Conservation (phyloP, 345 rosid species). For the Gossypium stocksii region DNA sequence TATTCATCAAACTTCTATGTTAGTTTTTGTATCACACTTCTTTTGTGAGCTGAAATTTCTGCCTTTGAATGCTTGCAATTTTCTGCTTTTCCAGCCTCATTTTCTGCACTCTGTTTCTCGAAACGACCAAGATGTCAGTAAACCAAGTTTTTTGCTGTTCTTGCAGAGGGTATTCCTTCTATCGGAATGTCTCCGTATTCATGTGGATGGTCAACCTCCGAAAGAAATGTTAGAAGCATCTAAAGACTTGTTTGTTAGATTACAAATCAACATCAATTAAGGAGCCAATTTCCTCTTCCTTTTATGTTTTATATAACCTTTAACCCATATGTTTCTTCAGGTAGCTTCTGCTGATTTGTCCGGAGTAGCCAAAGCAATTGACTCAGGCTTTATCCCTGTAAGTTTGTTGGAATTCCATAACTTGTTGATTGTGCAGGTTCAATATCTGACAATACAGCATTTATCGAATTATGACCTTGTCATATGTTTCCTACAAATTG, state of each 20-base stretch:
- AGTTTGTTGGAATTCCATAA: slow-evolving; percentile 21
- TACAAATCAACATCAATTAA: neutral
- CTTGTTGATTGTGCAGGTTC: neutral
- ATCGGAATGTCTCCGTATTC: slow-evolving; percentile 84
- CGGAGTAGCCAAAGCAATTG: slow-evolving; percentile 51
- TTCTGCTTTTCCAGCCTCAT: neutral
- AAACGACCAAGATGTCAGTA: slow-evolving; percentile 2
- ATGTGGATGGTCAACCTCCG: slow-evolving; percentile 68
- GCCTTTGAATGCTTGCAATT: slow-evolving; percentile 3
- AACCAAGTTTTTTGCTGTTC: slow-evolving; percentile 22
- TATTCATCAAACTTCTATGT: too few relatives aligned
- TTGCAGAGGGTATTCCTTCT: slow-evolving; percentile 89
- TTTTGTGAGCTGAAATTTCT: neutral
- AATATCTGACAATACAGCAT: neutral
- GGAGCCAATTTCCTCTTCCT: neutral
- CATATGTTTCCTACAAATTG: neutral
- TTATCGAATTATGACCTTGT: neutral
- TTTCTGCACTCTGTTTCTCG: slow-evolving; percentile 9
- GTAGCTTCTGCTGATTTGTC: slow-evolving; percentile 62
- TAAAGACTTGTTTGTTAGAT: slow-evolving; percentile 8
- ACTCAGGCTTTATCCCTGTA: slow-evolving; percentile 89
- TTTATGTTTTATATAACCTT: slow-evolving; percentile 20
- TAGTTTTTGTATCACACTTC: neutral
- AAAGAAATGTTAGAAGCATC: slow-evolving; percentile 58
- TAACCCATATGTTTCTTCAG: slow-evolving; percentile 32